Base-by-base conservation (phyloP, 2,329 filamentous ascomycete species). In the Lasiodiplodia gonubiensis region DNA sequence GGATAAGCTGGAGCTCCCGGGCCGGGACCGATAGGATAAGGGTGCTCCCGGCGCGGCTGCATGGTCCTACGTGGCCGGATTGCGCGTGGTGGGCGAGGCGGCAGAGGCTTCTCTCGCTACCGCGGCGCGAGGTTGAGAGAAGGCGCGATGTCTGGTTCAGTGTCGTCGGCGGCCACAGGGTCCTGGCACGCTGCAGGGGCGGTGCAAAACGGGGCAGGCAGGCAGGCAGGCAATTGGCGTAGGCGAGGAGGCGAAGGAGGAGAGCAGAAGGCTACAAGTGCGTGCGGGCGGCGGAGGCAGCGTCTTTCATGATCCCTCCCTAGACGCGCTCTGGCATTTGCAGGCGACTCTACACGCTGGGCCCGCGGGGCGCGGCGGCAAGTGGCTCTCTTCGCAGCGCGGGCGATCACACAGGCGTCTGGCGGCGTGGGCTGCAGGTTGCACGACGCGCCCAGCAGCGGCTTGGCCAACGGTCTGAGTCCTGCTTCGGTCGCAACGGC, bases 11-110 rank as follows among this genome's bases (percentile, higher is more conserved):
- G 48, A 25, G 61, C 48, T 39, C 46, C 48, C n/a, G 61, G 61
- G 12, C 61, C 61, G 49, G 61, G 61, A 37, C 61, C 61, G 46
- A 64, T 64, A 21, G 61, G 61, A 30, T 64, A 64, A 42, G 61
- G 61, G 49, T 64, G 61, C 49, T 64, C 61, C 51, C 61, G 49
- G 49, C 61, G 61, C 61, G 61, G 61, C 51, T 64, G 61, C 61
- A 64, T 64, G 61, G 48, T 54, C 55, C 55, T 42, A 59, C 55
- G 55, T 42, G 55, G 55, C 55, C 53, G 53, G 55, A 23, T 59
- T 27, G 55, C 37, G 55, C 55, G 55, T 42, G 37, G 35, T 57
- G 35, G 35, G 33, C 33, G 54, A 54, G 35, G 54, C 55, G 55
- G 55, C 37, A 46, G 54, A 25, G 33, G 54, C 52, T 39, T 54